Conservation (phyloP, 2,329 filamentous ascomycete genomes). For the Fusarium newnesense region DNA sequence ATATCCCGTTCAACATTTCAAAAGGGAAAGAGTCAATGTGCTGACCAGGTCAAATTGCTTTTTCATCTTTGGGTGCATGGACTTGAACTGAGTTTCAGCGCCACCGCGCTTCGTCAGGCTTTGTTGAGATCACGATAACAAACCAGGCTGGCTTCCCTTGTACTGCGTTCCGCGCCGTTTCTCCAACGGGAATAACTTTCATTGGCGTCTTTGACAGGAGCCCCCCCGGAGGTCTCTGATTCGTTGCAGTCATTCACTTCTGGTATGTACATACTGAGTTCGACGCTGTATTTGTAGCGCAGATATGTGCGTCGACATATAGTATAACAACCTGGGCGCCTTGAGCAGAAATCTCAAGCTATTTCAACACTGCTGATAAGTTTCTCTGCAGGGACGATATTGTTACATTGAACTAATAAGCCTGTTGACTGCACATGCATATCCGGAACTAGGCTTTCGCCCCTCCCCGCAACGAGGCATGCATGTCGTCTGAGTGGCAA, state of each 20-base stretch:
- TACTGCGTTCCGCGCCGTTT: constrained; percentile 25
- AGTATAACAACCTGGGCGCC: background rate
- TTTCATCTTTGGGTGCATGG: background rate
- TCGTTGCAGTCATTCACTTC: background rate
- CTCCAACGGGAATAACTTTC: background rate
- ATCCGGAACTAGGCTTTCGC: background rate
- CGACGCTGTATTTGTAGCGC: background rate
- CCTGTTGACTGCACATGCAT: background rate
- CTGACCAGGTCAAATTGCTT: background rate
- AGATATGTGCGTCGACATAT: background rate
- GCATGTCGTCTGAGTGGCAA: background rate
- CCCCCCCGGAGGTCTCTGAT: background rate
- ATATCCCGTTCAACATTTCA: background rate
- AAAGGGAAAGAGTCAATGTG: constrained; percentile 4
- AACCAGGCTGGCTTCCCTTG: background rate
- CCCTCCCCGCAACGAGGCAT: background rate
- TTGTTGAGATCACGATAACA: constrained; percentile 9
- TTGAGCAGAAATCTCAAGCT: background rate
- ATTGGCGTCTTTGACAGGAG: constrained; percentile 1
- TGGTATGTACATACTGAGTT: constrained; percentile 5
- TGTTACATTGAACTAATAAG: background rate
- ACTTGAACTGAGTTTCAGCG: constrained; percentile 2
- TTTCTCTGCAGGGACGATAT: background rate
- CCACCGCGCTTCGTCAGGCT: constrained; percentile 20
- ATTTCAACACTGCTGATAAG: background rate